phyloP scores from a whole-genome alignment of 176 grass and related monocot genomes.

The Triticum aestivum region IWGSC_CS_RefSeq_v2.1 NC_057802.1:404921382-404921881 shows the following conservation, averaged over 20 bases:
- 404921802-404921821: not conserved
- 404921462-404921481: not conserved
- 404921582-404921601: not conserved
- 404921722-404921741: not conserved
- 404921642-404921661: no score
- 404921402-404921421: not conserved
- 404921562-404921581: not conserved
- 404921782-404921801: not conserved
- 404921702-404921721: not conserved
- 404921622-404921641: no score
- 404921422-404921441: not conserved
- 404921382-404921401: not conserved
- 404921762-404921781: not conserved
- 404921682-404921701: not conserved
- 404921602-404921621: no score
- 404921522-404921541: not conserved
- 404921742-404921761: not conserved
- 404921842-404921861: slow-evolving; percentile 40
- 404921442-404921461: not conserved
- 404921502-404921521: not conserved
- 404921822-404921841: slow-evolving; percentile 39
- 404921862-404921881: slow-evolving; percentile 26
- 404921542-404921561: not conserved
- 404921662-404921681: not conserved
- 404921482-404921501: not conserved